These are phyloP conservation scores for Erythrophleum ivorense DNA, from an alignment of 331 rosid species.

Conservation along the genomic window DNA sequence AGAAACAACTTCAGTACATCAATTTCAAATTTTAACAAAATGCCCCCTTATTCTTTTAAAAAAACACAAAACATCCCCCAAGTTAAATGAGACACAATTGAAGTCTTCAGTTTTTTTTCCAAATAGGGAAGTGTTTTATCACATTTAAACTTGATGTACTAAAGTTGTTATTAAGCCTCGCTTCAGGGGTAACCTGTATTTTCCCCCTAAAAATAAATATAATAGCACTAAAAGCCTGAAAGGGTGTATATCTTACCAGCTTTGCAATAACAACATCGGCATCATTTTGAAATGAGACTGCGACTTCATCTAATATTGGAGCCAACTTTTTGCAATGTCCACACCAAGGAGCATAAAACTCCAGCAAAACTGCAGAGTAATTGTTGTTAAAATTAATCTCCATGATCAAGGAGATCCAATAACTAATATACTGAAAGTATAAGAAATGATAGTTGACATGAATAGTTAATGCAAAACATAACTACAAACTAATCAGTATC, in stretches of 20 bases:
- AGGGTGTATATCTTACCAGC: conserved; percentile 59
- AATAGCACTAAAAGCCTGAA: background rate
- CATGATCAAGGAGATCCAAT: conserved; percentile 6
- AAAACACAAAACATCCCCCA: background rate
- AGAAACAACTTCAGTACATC: background rate
- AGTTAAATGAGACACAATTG: background rate
- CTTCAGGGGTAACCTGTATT: background rate
- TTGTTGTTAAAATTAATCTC: conserved; percentile 11
- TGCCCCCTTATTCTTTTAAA: background rate
- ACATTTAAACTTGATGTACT: no score
- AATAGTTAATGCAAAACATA: background rate
- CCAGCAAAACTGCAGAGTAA: conserved; percentile 70
- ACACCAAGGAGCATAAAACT: conserved; percentile 90
- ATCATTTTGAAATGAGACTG: conserved; percentile 67
- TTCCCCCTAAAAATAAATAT: background rate
- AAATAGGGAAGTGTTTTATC: no score
- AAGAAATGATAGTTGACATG: background rate
- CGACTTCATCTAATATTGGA: conserved; percentile 90
- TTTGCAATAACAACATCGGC: conserved; percentile 75
- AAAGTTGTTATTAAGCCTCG: background rate
- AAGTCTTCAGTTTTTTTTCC: no score
- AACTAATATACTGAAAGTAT: background rate
- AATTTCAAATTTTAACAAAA: background rate
- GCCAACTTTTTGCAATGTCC: conserved; percentile 82
- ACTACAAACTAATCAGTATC: background rate